phyloP scores from a whole-genome alignment of 176 grass and related monocot species.

The Carex pumila region DNA sequence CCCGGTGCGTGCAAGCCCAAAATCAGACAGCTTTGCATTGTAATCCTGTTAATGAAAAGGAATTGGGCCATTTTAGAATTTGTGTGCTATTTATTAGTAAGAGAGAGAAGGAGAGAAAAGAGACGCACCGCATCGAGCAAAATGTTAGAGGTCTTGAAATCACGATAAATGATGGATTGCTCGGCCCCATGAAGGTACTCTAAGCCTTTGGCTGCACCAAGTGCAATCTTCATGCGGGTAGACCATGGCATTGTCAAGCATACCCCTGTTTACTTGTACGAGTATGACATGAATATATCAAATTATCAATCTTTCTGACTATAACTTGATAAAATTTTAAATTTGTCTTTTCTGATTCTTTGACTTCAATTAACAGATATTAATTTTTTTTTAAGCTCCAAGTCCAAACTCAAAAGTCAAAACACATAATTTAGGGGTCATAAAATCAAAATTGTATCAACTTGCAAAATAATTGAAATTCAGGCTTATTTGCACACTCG shows the following conservation, averaged over 20 bases:
- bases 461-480: neutral
- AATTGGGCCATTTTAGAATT: neutral
- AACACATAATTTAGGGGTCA: neutral
- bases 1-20: constrained; percentile 89
- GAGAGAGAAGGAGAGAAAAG: neutral
- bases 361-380: neutral
- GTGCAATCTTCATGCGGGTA: constrained; percentile 85
- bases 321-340: neutral
- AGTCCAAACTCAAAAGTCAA: neutral
- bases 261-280: constrained; percentile 57
- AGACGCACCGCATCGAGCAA: constrained; percentile 77
- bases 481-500: too few species aligned
- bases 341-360: neutral
- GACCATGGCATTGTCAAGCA: constrained; percentile 88
- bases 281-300: constrained; percentile 21
- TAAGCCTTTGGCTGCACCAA: constrained; percentile 79
- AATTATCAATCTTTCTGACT: neutral
- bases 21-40: constrained; percentile 97
- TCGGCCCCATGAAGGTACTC: constrained; percentile 84
- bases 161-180: constrained; percentile 94
- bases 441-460: neutral
- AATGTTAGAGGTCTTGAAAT: constrained; percentile 99
- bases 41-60: constrained; percentile 55
- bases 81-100: neutral
- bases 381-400: neutral